Conservation (phyloP, 768 basidiomycete species). For the Naganishia vishniacii region DNA sequence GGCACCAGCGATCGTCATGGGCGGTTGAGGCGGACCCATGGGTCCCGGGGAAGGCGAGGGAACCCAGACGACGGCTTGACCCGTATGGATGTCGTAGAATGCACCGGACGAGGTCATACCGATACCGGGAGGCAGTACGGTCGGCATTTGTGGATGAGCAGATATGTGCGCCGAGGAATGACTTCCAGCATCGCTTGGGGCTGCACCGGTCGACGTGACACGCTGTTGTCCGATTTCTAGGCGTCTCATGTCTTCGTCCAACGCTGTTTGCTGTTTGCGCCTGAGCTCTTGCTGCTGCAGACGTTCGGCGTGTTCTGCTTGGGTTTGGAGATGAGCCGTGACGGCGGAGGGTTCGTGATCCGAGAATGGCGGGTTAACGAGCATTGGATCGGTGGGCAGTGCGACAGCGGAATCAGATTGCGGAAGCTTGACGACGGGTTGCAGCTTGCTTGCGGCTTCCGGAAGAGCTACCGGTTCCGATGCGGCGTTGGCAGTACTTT, state of each 20-base stretch:
- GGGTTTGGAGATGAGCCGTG: slow-evolving; percentile 21
- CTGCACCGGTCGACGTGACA: slow-evolving; percentile 12
- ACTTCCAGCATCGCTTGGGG: slow-evolving; percentile 23
- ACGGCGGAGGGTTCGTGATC: slow-evolving; percentile 21
- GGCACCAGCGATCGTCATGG: neutral
- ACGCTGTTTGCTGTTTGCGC: slow-evolving; percentile 11
- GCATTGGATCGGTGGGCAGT: no score
- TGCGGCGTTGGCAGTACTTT: neutral
- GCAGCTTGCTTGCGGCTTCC: neutral
- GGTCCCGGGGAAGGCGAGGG: slow-evolving; percentile 27
- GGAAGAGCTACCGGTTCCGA: neutral
- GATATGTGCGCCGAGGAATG: slow-evolving; percentile 18
- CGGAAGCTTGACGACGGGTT: slow-evolving; percentile 24
- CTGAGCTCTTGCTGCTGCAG: slow-evolving; percentile 26
- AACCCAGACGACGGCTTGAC: slow-evolving; percentile 28
- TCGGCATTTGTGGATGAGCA: slow-evolving; percentile 8
- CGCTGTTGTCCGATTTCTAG: slow-evolving; percentile 23
- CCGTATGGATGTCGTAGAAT: slow-evolving; percentile 29
- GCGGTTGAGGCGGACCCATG: neutral
- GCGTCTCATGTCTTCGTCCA: slow-evolving; percentile 22
- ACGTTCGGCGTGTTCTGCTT: slow-evolving; percentile 27
- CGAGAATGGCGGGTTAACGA: slow-evolving; percentile 8
- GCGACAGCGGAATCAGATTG: slow-evolving; percentile 1
- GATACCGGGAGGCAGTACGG: slow-evolving; percentile 28
- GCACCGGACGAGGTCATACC: slow-evolving; percentile 25